Percentiles rank a stretch among this genome's conserved stretches.
Conservation (phyloP, 306 rosid species). For the Castanea mollissima region DNA sequence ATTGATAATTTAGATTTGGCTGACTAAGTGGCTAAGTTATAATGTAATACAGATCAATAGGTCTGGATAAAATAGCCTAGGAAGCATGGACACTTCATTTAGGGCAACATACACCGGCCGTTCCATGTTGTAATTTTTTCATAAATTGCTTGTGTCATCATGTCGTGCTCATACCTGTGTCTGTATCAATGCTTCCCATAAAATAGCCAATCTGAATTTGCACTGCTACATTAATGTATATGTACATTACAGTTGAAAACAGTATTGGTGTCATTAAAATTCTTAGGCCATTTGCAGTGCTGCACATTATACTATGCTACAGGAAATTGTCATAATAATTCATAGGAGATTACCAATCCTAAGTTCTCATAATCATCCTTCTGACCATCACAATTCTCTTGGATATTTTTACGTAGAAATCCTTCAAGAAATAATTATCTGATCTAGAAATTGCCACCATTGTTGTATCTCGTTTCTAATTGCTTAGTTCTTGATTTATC, state of each 20-base stretch:
- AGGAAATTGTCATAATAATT: background rate
- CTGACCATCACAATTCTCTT: background rate
- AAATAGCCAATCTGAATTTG: background rate
- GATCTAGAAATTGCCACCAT: background rate
- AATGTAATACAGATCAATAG: background rate
- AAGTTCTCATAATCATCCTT: background rate
- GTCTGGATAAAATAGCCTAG: background rate
- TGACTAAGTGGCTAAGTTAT: background rate
- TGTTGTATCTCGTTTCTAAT: background rate
- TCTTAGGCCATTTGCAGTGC: too few relatives aligned
- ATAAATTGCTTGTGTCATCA: too few relatives aligned
- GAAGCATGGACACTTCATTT: too few relatives aligned
- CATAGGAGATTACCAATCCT: too few relatives aligned
- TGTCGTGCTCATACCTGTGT: too few relatives aligned
- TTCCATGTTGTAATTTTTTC: too few relatives aligned
- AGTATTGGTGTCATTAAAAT: too few relatives aligned
- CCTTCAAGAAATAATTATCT: background rate
- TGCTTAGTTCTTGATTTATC: conserved; percentile 17
- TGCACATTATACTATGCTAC: background rate
- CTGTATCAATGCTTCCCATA: too few relatives aligned
- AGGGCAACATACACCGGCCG: too few relatives aligned
- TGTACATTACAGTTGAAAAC: background rate
- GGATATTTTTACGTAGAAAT: background rate
- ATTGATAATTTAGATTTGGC: background rate
- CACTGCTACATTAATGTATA: background rate